Evolutionary conservation across 305 asterid species (phyloP), one percentile per base, ranked within the genome.

Genomic region (Petunia hybrid): DNA sequence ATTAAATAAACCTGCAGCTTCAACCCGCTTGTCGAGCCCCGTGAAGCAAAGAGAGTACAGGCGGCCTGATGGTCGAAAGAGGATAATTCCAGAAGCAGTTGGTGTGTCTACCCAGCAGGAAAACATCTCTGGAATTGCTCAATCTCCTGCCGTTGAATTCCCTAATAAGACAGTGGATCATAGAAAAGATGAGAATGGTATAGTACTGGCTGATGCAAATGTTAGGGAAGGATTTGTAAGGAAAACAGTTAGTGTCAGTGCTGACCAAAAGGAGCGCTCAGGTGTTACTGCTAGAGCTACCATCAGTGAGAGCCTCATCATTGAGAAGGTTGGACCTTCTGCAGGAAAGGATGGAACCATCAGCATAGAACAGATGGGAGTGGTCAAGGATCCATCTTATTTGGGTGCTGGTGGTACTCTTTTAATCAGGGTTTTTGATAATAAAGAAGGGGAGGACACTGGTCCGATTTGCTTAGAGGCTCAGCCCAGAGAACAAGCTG

Each of bases 71-170:
- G 99, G 99, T 61, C 92, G 99, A 71, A 96, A 91, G 92, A 92
- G 99, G 92, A 96, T 96, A 88, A 96, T 94, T 78, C 99, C 99
- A 10, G 98, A 96, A 89, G 98, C 98, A 82, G 98, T 96, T 89
- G 99, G 99, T 69, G 89, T 83, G 73, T 85, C 94, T 41, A 84
- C 84, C 53, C 95, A 85, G 81, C 90, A 83, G 77, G 95, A 90
- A 77, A 84, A 85, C 78, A 46, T 87, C 48, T 76, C 94, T 45
- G 85, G 85, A 78, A 83, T 81, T 82, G 86, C 82, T 81, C 87
- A 85, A 76, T 83, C 92, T 60, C 91, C 88, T 82, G 85, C 83
- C 68, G 73, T 86, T 67, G 93, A 91, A 76, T 90, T 91, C 79
- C 82, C 91, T 69, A 48, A 57, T 38, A 87, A 82, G 63, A 84